phyloP scores from a whole-genome alignment of 2,329 filamentous ascomycete species.

The Botrytis paeoniae region DNA sequence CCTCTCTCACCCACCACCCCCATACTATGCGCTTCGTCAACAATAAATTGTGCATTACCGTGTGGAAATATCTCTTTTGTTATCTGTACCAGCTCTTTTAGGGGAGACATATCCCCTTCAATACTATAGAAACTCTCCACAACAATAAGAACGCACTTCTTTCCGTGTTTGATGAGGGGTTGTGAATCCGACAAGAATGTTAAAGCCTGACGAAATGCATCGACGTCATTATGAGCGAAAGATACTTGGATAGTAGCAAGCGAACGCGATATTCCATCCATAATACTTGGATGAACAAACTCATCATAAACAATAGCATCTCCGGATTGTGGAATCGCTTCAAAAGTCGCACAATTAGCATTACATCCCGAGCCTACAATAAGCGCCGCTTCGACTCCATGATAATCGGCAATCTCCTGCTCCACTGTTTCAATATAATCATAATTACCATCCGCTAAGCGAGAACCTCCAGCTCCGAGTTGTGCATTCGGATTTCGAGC shows the following conservation, averaged over 20 bases:
- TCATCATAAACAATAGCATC: conserved; percentile 6
- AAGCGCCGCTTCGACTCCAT: background rate
- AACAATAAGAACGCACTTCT: background rate
- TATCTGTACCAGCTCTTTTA: background rate
- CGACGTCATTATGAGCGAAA: conserved; percentile 2
- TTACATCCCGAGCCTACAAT: background rate
- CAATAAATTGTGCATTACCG: background rate
- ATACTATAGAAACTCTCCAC: conserved; percentile 3
- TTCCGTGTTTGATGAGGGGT: background rate
- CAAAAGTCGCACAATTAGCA: background rate
- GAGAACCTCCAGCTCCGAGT: background rate
- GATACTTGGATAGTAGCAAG: background rate
- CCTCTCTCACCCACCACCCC: background rate
- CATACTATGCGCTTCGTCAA: conserved; percentile 1
- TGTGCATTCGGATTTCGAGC: background rate
- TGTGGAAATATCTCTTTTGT: background rate
- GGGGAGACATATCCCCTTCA: background rate
- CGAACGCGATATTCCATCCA: background rate
- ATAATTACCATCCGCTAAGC: background rate
- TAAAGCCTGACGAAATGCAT: background rate
- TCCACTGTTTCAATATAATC: background rate
- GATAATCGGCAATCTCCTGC: background rate
- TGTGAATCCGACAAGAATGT: background rate
- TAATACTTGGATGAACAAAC: background rate
- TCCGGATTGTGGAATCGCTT: background rate